Evolutionary conservation across 305 asterid species (phyloP).

Genomic region (Fraxinus angustifolia): DNA sequence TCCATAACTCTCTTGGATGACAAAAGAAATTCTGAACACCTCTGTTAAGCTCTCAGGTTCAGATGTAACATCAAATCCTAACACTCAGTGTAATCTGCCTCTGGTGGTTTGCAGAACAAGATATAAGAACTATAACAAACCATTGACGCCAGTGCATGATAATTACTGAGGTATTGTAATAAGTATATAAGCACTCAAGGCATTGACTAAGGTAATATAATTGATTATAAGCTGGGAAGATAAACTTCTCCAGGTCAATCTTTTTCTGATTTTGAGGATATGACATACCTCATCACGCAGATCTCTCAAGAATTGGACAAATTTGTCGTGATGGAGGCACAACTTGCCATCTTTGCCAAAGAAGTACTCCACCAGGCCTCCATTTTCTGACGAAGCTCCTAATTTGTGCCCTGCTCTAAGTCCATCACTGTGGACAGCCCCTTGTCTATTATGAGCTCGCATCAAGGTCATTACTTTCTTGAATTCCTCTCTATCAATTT

Average conservation of each 20-base stretch:
- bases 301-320: slow-evolving; percentile 68
- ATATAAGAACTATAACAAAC: background rate
- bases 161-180: background rate
- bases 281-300: slow-evolving; percentile 73
- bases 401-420: slow-evolving; percentile 69
- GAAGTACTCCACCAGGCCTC: slow-evolving; percentile 75
- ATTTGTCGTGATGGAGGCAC: slow-evolving; percentile 60
- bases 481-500: slow-evolving; percentile 74
- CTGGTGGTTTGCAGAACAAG: background rate
- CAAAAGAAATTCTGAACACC: background rate
- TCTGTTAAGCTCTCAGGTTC: background rate
- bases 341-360: slow-evolving; percentile 69
- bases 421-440: slow-evolving; percentile 66
- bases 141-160: background rate
- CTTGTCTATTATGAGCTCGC: slow-evolving; percentile 89
- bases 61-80: background rate
- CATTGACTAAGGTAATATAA: background rate
- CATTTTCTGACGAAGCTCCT: slow-evolving; percentile 63
- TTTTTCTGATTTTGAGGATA: slow-evolving; percentile 16
- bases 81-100: background rate
- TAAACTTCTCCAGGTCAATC: slow-evolving; percentile 7
- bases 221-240: background rate
- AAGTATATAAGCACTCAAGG: slow-evolving; percentile 9
- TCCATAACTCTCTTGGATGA: background rate
- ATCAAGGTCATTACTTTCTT: slow-evolving; percentile 84